Base-by-base conservation (phyloP, 805 yeast genomes). In the Pichia manshurica region DNA sequence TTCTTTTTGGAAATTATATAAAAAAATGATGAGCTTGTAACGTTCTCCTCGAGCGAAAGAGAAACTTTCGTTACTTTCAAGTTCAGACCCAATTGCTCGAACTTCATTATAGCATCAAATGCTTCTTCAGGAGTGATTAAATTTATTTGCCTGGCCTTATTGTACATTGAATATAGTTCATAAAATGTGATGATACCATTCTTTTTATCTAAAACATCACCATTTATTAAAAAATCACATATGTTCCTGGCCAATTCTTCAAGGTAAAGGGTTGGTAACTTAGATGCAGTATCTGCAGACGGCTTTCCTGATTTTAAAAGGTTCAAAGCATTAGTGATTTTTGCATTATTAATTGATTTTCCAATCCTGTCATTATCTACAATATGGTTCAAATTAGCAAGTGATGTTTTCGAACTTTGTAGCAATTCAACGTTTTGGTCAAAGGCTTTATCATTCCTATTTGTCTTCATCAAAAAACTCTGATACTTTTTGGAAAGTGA, bases 201-300 rank as follows among this genome's bases (percentile, higher is more conserved):
- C 42, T 73, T 74, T 32, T 67, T 69, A 36, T 67, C 71, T 47
- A 81, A 55, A 21, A 81, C 56, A 57, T 66, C 60, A 50, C 68
- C 59, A 52, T 64, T 63, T 9, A 69, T 65, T 9, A 86, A 67
- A 62, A 79, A 89, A 56, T 86, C 96, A 36, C 87, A 81, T 3
- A 91, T 60, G 57, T 87, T 90, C 45, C 96, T 73, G 0, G 96
- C 78, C 16, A 88, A 67, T 57, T 88, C 96, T 49, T 79, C 78
- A 25, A 75, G 47, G 51, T 66, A 67, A 12, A 64, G 41, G 9
- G 43, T 44, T 4, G 63, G 56, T 4, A 54, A 47, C 6, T 56
- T 56, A 31, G 52, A 46, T 31, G 49, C 48, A 5, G 52, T 51
- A 9, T 35, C 32, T 1, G 21, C 19, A 5, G 48, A 40, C 1